Base-by-base conservation (phyloP, 2,329 filamentous ascomycete species). In the Ramularia collo-cygni region DNA sequence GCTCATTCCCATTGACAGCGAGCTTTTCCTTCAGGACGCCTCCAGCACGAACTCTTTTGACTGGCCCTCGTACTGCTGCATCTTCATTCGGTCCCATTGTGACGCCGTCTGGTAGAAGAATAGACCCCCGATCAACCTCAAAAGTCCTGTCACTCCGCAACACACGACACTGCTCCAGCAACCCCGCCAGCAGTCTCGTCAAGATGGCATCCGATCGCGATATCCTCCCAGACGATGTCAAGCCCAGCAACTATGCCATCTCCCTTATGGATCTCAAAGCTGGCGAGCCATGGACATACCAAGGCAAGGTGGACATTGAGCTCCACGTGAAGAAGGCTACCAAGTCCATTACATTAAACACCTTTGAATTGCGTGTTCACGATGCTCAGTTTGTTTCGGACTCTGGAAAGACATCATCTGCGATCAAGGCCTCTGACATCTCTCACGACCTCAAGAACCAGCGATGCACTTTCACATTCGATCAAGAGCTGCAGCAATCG, bases 231-330 rank as follows among this genome's bases (percentile, higher is more conserved):
- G 56, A 62, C 44, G 64, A 64, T 59, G 79, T 90, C 60, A 90
- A 87, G 68, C 88, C 92, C 2, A 70, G 73, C 47, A 87, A 96
- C 69, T 98, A 98, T 68, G 72, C 77, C 57, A 72, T 98, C 51
- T 86, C 82, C 40, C 76, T 98, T 54, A 79, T 74, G 59, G 82
- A 92, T 54, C 70, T 98, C 49, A 81, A 95, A 53, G 67, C 79
- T 38, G 74, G 76, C 48, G 76, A 75, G 40, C 68, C 68, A 44
- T 95, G 90, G 81, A 79, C 76, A 44, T 98, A 90, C 70, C 79
- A 90, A 67, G 92, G 92, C 51, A 79, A 74, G 14, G 85, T 95
- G 48, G 83, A 78, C 50, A 93, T 98, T 62, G 76, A 83, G 52
- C 74, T 82, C 43, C 77, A 83, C 43, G 74, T 96, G 62, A 73